Evolutionary conservation across 768 basidiomycete species (phyloP).

Genomic region (Dictyophora rubrovolvata): DNA sequence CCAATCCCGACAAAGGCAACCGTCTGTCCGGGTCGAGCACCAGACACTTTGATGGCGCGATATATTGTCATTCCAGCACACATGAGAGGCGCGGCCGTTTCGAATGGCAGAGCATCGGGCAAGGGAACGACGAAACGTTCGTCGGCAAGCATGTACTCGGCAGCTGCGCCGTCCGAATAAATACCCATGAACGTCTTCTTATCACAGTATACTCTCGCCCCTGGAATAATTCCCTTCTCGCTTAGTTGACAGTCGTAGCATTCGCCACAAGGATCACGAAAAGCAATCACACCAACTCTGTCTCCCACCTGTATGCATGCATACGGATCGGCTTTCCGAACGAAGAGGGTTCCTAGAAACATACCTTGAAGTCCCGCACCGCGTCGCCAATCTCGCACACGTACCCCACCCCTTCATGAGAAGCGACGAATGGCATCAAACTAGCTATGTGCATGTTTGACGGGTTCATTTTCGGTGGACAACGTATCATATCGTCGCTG

Average conservation of each 20-base stretch:
- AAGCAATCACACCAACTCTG: not conserved
- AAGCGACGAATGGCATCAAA: not conserved
- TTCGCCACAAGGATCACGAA: not conserved
- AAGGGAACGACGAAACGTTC: not conserved
- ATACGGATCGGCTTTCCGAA: not conserved
- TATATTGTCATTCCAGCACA: constrained; percentile 7
- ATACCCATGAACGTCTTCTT: not conserved
- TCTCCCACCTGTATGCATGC: not conserved
- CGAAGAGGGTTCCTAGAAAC: not conserved
- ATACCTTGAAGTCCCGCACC: constrained; percentile 1
- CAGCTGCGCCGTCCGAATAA: not conserved
- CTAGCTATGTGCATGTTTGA: not conserved
- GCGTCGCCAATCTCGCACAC: not conserved
- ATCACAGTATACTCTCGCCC: not conserved
- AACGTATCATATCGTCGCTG: not conserved
- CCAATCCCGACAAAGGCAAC: constrained; percentile 2
- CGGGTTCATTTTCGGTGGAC: not conserved
- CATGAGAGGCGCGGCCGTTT: constrained; percentile 1
- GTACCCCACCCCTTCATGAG: not conserved
- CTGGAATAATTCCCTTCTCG: not conserved
- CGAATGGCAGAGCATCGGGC: not conserved
- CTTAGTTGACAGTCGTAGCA: not conserved
- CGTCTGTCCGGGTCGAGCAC: not conserved
- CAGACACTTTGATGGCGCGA: not conserved
- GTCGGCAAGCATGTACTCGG: constrained; percentile 6